These are phyloP conservation scores for Trichophyton verrucosum DNA, from an alignment of 2,329 filamentous ascomycete species.

Conservation along the genomic window DNA sequence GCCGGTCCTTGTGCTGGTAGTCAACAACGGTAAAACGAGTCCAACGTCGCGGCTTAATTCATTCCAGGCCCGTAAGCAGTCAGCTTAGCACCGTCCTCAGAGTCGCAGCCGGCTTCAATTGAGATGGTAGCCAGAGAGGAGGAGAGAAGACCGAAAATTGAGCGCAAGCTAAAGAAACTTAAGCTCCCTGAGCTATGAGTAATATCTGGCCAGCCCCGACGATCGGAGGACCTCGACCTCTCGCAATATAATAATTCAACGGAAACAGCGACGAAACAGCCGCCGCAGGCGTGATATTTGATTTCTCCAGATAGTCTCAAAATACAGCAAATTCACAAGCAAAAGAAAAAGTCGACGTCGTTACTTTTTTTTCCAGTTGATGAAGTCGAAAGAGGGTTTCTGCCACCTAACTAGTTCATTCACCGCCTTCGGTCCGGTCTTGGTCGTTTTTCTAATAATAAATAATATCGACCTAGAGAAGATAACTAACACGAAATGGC, in stretches of 20 bases:
- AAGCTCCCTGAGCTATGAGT: neutral
- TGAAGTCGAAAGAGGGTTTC: neutral
- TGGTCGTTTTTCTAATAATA: slow-evolving; percentile 1
- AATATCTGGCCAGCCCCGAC: neutral
- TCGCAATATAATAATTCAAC: neutral
- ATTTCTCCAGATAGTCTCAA: neutral
- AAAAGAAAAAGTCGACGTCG: neutral
- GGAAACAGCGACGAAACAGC: neutral
- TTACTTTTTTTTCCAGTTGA: neutral
- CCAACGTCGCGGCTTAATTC: neutral
- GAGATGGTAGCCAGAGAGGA: neutral
- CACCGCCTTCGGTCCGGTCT: neutral
- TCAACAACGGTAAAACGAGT: neutral
- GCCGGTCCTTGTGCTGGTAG: neutral
- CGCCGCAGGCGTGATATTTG: neutral
- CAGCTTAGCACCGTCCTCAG: neutral
- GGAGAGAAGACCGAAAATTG: neutral
- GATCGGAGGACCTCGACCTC: neutral
- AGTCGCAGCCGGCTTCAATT: neutral
- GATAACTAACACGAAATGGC: neutral
- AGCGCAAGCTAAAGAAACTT: neutral
- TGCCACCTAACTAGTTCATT: neutral
- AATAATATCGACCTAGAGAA: neutral
- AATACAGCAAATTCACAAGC: neutral
- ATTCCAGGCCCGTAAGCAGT: neutral